Base-by-base conservation (phyloP, 2,329 filamentous ascomycete genomes). In the Exophiala bonariae region DNA sequence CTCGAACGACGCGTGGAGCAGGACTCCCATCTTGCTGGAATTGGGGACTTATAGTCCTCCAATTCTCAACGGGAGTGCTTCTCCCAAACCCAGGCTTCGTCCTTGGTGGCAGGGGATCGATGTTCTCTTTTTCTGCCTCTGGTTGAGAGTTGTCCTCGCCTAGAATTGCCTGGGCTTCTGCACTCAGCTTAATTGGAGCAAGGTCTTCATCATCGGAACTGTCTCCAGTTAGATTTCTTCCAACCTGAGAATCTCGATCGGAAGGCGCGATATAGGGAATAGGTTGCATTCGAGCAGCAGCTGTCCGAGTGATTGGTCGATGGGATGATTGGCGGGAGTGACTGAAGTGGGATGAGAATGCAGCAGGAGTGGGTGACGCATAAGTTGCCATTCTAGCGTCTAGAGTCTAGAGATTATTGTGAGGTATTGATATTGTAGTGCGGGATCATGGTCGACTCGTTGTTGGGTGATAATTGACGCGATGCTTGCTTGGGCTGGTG, bases 191-290 rank as follows among this genome's bases (percentile, higher is more conserved):
- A 81, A 93, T 89, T 60, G 90, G 90, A 58, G 89, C 86, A 13
- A 87, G 87, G 20, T 95, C 88, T 69, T 96, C 92, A 62, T 96
- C 92, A 69, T 96, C 92, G 18, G 91, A 96, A 74, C 89, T 96
- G 64, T 96, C 91, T 59, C 88, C 85, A 57, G 84, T 55, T 20
- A 51, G 38, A 19, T 48, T 49, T 34, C 42, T 34, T 37, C 26
- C 13, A 16, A 39, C n/a, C 11, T 42, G 33, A 20, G 39, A 33
- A n/a, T 37, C 45, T 2, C 35, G 17, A 10, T 22, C 9, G 11
- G 40, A 26, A 11, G 42, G 17, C 20, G 31, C 5, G 9, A 33
- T n/a, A 17, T 44, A 23, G 11, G 45, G 33, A 16, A 40, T 7
- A 28, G 49, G 41, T 11, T 44, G 46, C 28, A 31, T 35, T 34